Base-by-base conservation (phyloP, 441 rosid species). In the Geranium incanum region DNA sequence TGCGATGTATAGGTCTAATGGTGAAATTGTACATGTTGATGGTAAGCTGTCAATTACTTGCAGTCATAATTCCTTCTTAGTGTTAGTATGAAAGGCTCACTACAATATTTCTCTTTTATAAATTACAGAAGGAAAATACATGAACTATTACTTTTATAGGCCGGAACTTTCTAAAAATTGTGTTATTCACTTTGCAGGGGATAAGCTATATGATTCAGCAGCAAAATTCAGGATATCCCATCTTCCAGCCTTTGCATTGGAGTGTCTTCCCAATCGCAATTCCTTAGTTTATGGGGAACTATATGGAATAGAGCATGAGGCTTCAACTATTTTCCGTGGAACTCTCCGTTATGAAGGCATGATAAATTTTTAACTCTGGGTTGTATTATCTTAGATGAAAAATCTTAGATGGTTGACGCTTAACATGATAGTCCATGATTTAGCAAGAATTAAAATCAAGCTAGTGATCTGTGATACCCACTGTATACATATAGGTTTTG, bases 161-260 rank as follows among this genome's bases (percentile, higher is more conserved):
- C 52, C 52, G 12, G 13, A 45, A 45, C 11, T 9, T 45, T 45
- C 48, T 41, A 41, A 41, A 41, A 41, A 6, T 45, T 45, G 52
- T 45, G n/a, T 1, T 45, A 45, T 45, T 9, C 52, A 45, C 13
- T 45, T 45, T 45, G 52, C 85, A 93, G 97, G 98, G 23, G 87
- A 87, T 65, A 50, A 78, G 64, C 91, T 94, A 33, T 91, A 86
- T 78, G 93, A 87, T 84, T 94, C 97, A 66, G 89, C 90, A 4
- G 74, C 63, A 63, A 86, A 79, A 74, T 79, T 81, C 72, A 81
- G 92, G 72, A 76, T 91, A 67, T 81, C 97, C 12, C 82, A 89
- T 75, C 91, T 94, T 76, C 98, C 97, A 38, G 95, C 98, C 77
- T 94, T 94, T 81, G 97, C 97, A 71, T 78, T 94, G 75, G 98